Evolutionary conservation across 371 early-diverging fungal genomes (phyloP).

Genomic region (Syncephalastrum sp.): DNA sequence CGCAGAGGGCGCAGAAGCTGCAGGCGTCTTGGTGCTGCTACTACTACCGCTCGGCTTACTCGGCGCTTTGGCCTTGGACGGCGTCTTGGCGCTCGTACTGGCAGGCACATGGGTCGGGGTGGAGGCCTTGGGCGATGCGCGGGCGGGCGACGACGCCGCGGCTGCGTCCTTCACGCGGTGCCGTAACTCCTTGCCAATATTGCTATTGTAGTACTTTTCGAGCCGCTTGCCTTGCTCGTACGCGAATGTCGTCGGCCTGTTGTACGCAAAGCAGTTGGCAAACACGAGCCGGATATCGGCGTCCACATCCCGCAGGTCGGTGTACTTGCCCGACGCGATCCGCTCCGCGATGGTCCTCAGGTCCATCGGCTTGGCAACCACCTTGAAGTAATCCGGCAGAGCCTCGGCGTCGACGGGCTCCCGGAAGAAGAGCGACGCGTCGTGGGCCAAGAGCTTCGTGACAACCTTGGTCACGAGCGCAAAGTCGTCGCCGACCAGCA

Average conservation of each 20-base stretch:
- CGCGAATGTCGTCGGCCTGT: slow-evolving; percentile 78
- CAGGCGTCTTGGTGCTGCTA: no score
- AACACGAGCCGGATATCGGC: slow-evolving; percentile 69
- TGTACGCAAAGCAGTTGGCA: slow-evolving; percentile 91
- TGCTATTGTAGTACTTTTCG: slow-evolving; percentile 51
- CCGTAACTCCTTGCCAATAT: slow-evolving; percentile 56
- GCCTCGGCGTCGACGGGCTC: slow-evolving; percentile 91
- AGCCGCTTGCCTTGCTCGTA: slow-evolving; percentile 72
- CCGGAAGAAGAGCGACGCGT: slow-evolving; percentile 57
- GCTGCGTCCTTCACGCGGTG: slow-evolving; percentile 11
- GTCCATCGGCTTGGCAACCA: slow-evolving; percentile 97
- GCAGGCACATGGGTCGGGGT: neutral
- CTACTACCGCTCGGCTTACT: no score
- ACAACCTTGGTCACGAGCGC: slow-evolving; percentile 36
- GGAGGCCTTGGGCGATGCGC: neutral
- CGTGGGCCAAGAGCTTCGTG: slow-evolving; percentile 35
- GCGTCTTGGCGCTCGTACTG: no score
- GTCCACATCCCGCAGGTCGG: slow-evolving; percentile 44
- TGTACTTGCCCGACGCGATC: slow-evolving; percentile 64
- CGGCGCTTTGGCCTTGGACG: no score
- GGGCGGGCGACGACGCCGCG: neutral
- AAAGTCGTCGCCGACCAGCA: slow-evolving; percentile 36
- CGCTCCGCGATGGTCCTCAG: slow-evolving; percentile 85
- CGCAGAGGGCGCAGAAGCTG: no score
- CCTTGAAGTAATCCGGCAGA: slow-evolving; percentile 82